phyloP scores from a whole-genome alignment of 129 eudicot species.

The Pulicaria dysenterica region DNA sequence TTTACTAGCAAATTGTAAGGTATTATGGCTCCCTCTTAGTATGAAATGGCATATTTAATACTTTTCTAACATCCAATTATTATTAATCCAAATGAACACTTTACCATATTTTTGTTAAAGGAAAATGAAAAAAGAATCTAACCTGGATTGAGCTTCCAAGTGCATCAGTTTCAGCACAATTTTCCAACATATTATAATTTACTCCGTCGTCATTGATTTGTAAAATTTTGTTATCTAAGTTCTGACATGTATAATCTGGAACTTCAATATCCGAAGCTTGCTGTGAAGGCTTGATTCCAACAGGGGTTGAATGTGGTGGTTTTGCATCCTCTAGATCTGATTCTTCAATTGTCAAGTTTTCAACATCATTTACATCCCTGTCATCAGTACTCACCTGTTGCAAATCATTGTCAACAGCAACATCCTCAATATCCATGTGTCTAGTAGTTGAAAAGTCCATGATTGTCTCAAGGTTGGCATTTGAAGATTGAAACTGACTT shows the following conservation, averaged over 20 bases:
- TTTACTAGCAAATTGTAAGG: neutral
- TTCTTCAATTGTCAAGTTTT: slow-evolving; percentile 15
- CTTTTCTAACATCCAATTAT: slow-evolving; percentile 16
- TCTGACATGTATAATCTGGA: too few relatives aligned
- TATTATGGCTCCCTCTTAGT: neutral
- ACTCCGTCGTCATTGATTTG: slow-evolving; percentile 25
- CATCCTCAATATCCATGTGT: slow-evolving; percentile 28
- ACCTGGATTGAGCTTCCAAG: slow-evolving; percentile 43
- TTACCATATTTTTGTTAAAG: slow-evolving; percentile 13
- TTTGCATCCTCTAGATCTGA: slow-evolving; percentile 9
- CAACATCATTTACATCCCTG: slow-evolving; percentile 24
- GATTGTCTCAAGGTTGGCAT: slow-evolving; percentile 11
- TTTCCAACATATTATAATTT: slow-evolving; percentile 33
- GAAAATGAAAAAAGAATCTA: slow-evolving; percentile 27
- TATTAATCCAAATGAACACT: slow-evolving; percentile 16
- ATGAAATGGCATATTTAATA: slow-evolving; percentile 14
- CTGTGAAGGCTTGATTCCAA: too few relatives aligned
- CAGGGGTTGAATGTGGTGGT: neutral
- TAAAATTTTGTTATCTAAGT: too few relatives aligned
- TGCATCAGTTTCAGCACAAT: slow-evolving; percentile 30
- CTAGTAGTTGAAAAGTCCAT: slow-evolving; percentile 15
- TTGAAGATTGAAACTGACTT: slow-evolving; percentile 4
- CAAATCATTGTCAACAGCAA: slow-evolving; percentile 28
- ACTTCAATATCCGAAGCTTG: too few relatives aligned
- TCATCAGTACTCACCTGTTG: slow-evolving; percentile 24